Conservation (phyloP, 768 basidiomycete species). For the Obba rivulosa region DNA sequence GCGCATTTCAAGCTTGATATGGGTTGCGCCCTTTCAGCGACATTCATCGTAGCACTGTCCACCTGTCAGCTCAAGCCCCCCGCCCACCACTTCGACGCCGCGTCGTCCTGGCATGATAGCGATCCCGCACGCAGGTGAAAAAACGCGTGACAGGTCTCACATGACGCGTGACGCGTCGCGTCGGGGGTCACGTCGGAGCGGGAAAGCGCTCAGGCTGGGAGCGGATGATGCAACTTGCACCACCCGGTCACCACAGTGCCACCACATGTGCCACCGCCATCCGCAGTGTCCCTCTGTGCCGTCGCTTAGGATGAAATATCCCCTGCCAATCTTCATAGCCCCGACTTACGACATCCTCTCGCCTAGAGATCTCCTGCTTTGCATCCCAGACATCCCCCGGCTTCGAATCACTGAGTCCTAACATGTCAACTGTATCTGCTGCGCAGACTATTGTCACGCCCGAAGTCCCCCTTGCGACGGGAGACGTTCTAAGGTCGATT, state of each 20-base stretch:
- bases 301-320: too few species aligned
- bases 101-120: too few species aligned
- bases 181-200: background rate
- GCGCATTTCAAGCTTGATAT: too few species aligned
- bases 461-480: slow-evolving; percentile 48
- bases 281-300: background rate
- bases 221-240: too few species aligned
- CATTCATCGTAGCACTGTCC: too few species aligned
- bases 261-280: too few species aligned
- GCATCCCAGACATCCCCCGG: background rate
- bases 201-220: too few species aligned
- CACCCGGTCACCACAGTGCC: too few species aligned
- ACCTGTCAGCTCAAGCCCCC: too few species aligned
- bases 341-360: background rate
- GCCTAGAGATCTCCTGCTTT: background rate
- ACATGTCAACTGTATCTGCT: background rate
- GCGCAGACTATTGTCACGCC: slow-evolving; percentile 6
- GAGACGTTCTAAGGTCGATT: slow-evolving; percentile 59
- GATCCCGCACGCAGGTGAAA: background rate
- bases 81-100: too few species aligned
- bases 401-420: background rate
- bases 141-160: background rate
- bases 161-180: background rate
- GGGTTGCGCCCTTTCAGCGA: too few species aligned
- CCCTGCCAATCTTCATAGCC: too few species aligned